Base-by-base conservation (phyloP, 2,329 filamentous ascomycete species). In the Aspergillus sp. region DNA sequence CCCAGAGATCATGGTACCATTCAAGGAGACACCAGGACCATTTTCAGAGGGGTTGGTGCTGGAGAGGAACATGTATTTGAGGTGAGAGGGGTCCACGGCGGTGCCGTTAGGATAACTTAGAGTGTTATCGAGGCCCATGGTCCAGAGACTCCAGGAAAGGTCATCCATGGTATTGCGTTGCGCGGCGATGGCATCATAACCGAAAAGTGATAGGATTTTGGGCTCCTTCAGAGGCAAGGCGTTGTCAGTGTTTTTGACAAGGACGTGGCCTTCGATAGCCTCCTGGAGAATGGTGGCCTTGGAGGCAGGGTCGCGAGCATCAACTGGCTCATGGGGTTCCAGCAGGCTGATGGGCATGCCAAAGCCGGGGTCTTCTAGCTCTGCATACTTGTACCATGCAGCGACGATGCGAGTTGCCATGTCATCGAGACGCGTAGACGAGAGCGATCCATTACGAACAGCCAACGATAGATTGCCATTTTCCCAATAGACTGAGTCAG, bases 231-330 rank as follows among this genome's bases (percentile, higher is more conserved):
- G 71, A 0, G 85, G 85, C 1, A 87, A 74, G 1, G 81, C 70
- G 12, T 77, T 74, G 60, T 81, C 78, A 0, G 67, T 68, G 58
- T 87, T 87, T 72, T 84, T 84, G 28, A 85, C 61, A 67, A 81
- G 72, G 2, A 87, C 84, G 36, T 85, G 85, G 82, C 63, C 87
- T 84, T 60, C 85, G 78, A 12, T 85, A 82, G 28, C 89, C 76
- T 8, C 82, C 79, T 49, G 84, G 78, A 63, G 79, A 71, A 59
- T 73, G 41, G 47, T 68, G 32, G 55, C 67, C 61, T 66, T 78
- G 68, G 58, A 75, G 59, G 48, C 64, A 3, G 53, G 52, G 7
- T 62, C 80, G 58, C 86, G 84, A 0, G 87, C 86, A 54, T 88
- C 79, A 19, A 67, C 61, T 47, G 90, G 64, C 62, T 84, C 67